Evolutionary conservation across 495 filamentous ascomycete genomes (phyloP).

Genomic region (Hypoxylon fuscum): DNA sequence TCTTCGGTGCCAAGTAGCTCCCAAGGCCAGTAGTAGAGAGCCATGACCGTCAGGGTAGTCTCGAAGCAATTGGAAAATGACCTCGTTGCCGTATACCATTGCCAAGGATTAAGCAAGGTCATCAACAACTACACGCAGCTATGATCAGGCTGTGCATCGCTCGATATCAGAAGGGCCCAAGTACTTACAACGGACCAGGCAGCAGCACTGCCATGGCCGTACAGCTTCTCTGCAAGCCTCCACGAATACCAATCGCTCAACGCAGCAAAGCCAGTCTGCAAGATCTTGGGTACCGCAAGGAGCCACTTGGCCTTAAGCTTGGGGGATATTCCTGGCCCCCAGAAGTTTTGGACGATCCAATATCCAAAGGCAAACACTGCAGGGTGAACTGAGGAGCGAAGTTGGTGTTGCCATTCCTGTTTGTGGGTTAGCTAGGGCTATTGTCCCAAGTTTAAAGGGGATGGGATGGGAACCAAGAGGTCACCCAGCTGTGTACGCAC

Average conservation of each 20-base stretch:
- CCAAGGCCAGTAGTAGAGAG: conserved; percentile 91
- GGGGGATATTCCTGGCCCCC: conserved; percentile 24
- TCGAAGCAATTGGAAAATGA: conserved; percentile 95
- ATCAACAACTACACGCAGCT: conserved; percentile 63
- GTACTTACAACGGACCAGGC: conserved; percentile 74
- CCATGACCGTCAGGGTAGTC: conserved; percentile 82
- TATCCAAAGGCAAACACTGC: conserved; percentile 83
- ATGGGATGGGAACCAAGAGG: not conserved
- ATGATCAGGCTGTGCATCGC: conserved; percentile 15
- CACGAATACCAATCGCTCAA: conserved; percentile 89
- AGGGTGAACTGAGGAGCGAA: conserved; percentile 94
- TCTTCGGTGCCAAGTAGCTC: conserved; percentile 51
- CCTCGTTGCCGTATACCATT: conserved; percentile 94
- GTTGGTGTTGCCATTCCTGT: conserved; percentile 92
- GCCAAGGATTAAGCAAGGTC: conserved; percentile 87
- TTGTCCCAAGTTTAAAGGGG: not conserved
- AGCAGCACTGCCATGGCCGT: conserved; percentile 69
- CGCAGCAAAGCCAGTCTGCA: conserved; percentile 82
- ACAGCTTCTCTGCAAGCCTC: conserved; percentile 78
- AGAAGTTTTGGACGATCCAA: conserved; percentile 59
- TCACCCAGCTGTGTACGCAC: conserved; percentile 57
- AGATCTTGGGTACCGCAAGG: conserved; percentile 73
- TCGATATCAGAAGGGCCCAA: not conserved
- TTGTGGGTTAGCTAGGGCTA: conserved; percentile 26
- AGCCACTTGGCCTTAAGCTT: conserved; percentile 53